Evolutionary conservation across 345 rosid species (phyloP).

Genomic region (Eucalyptus regnans): DNA sequence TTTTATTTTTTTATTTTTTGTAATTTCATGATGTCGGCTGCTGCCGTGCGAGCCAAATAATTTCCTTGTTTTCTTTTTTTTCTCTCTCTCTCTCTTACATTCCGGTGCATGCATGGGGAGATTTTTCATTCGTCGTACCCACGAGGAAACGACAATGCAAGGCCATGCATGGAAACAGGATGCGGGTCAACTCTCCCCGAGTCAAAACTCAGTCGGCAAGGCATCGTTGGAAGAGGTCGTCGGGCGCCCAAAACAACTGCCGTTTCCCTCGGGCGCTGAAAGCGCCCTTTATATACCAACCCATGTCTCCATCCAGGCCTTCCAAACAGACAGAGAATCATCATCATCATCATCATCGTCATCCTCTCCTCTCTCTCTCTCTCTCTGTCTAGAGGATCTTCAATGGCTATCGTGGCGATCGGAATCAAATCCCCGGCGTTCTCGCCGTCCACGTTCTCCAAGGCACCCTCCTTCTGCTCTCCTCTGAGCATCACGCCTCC

Average conservation of each 20-base stretch:
- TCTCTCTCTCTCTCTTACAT: background rate
- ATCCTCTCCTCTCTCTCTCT: background rate
- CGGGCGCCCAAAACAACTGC: background rate
- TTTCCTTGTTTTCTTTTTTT: background rate
- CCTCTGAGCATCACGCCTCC: background rate
- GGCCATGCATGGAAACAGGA: background rate
- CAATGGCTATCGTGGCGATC: slow-evolving; percentile 10
- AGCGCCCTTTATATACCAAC: background rate
- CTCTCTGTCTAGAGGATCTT: background rate
- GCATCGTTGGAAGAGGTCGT: background rate
- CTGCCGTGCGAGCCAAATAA: background rate
- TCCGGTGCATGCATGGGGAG: background rate
- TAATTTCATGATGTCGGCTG: background rate
- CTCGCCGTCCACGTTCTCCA: slow-evolving; percentile 18
- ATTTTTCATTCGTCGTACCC: background rate
- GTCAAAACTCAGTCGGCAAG: background rate
- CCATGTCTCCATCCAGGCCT: background rate
- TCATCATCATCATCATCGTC: background rate
- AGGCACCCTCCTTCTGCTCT: background rate
- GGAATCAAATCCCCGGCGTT: slow-evolving; percentile 22
- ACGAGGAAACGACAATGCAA: background rate
- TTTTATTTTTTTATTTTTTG: background rate
- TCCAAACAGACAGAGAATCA: background rate
- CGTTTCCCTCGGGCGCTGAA: background rate
- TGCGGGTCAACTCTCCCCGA: background rate